Evolutionary conservation across 768 basidiomycete species (phyloP).

Genomic region (Suillus sp.): DNA sequence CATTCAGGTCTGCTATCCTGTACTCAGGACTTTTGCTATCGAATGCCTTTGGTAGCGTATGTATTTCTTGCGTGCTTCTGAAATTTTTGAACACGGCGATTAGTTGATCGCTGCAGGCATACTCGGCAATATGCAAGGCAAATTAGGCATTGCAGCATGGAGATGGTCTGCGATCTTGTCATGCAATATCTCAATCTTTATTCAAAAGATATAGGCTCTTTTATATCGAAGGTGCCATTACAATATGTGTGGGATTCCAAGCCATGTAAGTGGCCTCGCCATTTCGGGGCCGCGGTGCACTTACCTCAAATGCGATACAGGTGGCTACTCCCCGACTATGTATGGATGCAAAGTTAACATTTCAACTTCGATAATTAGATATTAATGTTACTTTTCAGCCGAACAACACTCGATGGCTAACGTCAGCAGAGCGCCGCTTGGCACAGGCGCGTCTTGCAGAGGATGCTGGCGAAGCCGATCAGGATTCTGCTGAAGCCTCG

Average conservation of each 20-base stretch:
- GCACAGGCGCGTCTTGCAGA: slow-evolving; percentile 69
- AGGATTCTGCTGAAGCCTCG: slow-evolving; percentile 60
- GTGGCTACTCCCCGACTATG: slow-evolving; percentile 63
- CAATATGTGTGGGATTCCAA: slow-evolving; percentile 57
- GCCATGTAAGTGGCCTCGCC: slow-evolving; percentile 43
- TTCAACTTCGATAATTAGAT: neutral
- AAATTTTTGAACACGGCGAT: neutral
- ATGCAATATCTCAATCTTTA: slow-evolving; percentile 1
- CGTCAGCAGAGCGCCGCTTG: slow-evolving; percentile 50
- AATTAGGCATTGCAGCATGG: slow-evolving; percentile 68
- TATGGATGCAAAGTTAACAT: slow-evolving; percentile 32
- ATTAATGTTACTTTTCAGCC: slow-evolving; percentile 39
- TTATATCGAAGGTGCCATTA: slow-evolving; percentile 69
- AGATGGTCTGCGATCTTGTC: slow-evolving; percentile 41
- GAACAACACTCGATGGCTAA: slow-evolving; percentile 63
- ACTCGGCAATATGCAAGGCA: slow-evolving; percentile 67
- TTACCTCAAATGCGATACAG: slow-evolving; percentile 32
- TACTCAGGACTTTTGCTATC: slow-evolving; percentile 61
- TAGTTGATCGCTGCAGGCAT: slow-evolving; percentile 76
- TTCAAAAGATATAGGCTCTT: slow-evolving; percentile 53
- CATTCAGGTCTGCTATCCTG: slow-evolving; percentile 62
- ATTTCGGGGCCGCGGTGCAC: neutral
- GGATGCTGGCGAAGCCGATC: slow-evolving; percentile 67
- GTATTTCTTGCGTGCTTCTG: slow-evolving; percentile 18
- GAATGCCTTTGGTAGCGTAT: slow-evolving; percentile 66